phyloP scores from a whole-genome alignment of 1,284 basidiomycete genomes.

The Ganoderma lingzhi region DNA sequence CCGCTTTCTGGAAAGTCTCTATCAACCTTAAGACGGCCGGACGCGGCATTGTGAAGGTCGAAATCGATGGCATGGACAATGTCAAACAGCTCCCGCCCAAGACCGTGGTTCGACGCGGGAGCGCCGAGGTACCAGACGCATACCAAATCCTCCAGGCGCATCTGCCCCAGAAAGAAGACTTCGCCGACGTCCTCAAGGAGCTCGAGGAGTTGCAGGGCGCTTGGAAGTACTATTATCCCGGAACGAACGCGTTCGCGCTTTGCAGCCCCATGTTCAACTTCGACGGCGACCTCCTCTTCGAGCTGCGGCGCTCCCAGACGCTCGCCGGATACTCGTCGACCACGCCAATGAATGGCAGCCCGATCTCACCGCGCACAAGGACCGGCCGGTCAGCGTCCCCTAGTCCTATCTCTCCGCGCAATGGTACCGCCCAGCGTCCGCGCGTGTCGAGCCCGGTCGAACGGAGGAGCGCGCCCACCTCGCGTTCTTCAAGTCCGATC shows the following conservation, averaged over 20 bases:
- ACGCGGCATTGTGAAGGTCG: constrained; percentile 28
- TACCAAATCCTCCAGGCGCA: constrained; percentile 32
- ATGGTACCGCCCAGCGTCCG: neutral
- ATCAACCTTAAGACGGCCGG: constrained; percentile 27
- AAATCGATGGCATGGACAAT: constrained; percentile 26
- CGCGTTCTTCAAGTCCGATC: constrained; percentile 3
- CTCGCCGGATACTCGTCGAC: constrained; percentile 1
- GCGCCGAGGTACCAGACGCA: constrained; percentile 26
- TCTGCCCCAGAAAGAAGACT: constrained; percentile 37
- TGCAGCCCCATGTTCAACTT: constrained; percentile 43
- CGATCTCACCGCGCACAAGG: neutral
- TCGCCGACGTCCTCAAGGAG: constrained; percentile 35
- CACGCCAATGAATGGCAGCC: neutral
- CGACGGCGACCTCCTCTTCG: constrained; percentile 43
- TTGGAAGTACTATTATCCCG: constrained; percentile 41
- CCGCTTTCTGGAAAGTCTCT: constrained; percentile 30
- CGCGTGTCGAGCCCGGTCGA: neutral
- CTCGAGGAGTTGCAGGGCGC: constrained; percentile 41
- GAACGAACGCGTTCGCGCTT: constrained; percentile 37
- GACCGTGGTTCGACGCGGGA: neutral
- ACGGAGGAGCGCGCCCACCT: constrained; percentile 1
- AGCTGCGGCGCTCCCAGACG: constrained; percentile 34
- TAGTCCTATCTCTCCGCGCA: constrained; percentile 1
- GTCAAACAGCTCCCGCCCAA: constrained; percentile 14
- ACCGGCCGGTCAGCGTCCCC: constrained; percentile 1